phyloP scores from a whole-genome alignment of 768 basidiomycete species.

The Pleurotus tuoliensis region DNA sequence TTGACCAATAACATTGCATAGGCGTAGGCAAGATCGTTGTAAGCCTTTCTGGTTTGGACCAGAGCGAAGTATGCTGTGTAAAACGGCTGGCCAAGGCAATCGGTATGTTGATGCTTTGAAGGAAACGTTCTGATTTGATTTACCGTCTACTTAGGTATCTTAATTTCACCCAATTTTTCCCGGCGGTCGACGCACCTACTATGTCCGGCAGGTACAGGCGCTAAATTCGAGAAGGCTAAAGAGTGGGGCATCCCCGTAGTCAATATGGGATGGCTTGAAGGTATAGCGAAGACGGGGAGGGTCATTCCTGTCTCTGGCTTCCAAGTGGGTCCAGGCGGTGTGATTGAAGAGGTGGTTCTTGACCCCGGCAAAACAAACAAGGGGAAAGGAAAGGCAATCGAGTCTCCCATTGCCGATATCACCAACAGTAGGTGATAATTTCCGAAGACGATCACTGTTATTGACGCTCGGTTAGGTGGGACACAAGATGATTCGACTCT shows the following conservation, averaged over 20 bases:
- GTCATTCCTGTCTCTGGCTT: slow-evolving; percentile 35
- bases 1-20: slow-evolving; percentile 17
- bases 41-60: slow-evolving; percentile 74
- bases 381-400: slow-evolving; percentile 17
- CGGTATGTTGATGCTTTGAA: slow-evolving; percentile 35
- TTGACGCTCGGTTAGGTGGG: background rate
- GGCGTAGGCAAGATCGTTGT: slow-evolving; percentile 56
- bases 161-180: slow-evolving; percentile 54
- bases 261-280: slow-evolving; percentile 63
- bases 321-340: slow-evolving; percentile 11
- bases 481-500: background rate
- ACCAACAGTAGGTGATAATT: slow-evolving; percentile 36
- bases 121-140: background rate
- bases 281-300: slow-evolving; percentile 49
- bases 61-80: slow-evolving; percentile 63
- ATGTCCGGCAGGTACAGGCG: slow-evolving; percentile 65
- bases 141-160: slow-evolving; percentile 41
- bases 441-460: background rate
- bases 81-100: slow-evolving; percentile 64
- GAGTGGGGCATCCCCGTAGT: slow-evolving; percentile 82
- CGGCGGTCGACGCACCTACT: slow-evolving; percentile 75
- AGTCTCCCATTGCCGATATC: slow-evolving; percentile 35
- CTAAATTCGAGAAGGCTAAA: slow-evolving; percentile 73
- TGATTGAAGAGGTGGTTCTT: background rate
- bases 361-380: slow-evolving; percentile 5